These are phyloP conservation scores for Boletellus emodensis DNA, from an alignment of 768 basidiomycete species.

Conservation along the genomic window DNA sequence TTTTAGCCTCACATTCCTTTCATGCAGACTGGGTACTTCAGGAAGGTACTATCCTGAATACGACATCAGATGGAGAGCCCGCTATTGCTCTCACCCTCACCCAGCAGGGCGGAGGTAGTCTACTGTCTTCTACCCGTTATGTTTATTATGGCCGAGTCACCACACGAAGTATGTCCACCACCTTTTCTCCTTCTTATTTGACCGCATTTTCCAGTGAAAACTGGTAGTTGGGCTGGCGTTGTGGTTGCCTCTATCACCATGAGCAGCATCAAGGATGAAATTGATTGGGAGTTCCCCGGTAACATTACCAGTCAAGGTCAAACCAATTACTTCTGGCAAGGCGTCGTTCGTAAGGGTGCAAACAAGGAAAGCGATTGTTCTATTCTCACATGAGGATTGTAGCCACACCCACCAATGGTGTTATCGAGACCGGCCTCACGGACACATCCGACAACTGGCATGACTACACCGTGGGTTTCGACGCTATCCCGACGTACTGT, in stretches of 20 bases:
- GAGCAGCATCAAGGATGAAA: slow-evolving; percentile 80
- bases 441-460: slow-evolving; percentile 73
- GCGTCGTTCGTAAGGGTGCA: slow-evolving; percentile 51
- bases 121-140: slow-evolving; percentile 75
- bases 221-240: slow-evolving; percentile 74
- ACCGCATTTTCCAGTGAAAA: slow-evolving; percentile 52
- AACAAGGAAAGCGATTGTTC: background rate
- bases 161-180: slow-evolving; percentile 42
- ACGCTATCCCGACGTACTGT: background rate
- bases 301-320: slow-evolving; percentile 59
- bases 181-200: background rate
- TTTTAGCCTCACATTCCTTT: background rate
- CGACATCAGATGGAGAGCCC: slow-evolving; percentile 51
- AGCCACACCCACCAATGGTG: slow-evolving; percentile 50
- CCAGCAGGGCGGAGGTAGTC: slow-evolving; percentile 68
- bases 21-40: slow-evolving; percentile 66
- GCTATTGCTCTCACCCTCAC: slow-evolving; percentile 69
- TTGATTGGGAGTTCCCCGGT: slow-evolving; percentile 86
- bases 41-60: slow-evolving; percentile 62
- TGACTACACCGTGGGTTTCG: slow-evolving; percentile 60
- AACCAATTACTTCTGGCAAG: slow-evolving; percentile 81
- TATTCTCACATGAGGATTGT: slow-evolving; percentile 1
- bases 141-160: slow-evolving; percentile 79
- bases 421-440: slow-evolving; percentile 41
- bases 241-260: slow-evolving; percentile 85